These are phyloP conservation scores for Mortierella sp. DNA, from an alignment of 371 early-diverging fungal species.

Conservation along the genomic window DNA sequence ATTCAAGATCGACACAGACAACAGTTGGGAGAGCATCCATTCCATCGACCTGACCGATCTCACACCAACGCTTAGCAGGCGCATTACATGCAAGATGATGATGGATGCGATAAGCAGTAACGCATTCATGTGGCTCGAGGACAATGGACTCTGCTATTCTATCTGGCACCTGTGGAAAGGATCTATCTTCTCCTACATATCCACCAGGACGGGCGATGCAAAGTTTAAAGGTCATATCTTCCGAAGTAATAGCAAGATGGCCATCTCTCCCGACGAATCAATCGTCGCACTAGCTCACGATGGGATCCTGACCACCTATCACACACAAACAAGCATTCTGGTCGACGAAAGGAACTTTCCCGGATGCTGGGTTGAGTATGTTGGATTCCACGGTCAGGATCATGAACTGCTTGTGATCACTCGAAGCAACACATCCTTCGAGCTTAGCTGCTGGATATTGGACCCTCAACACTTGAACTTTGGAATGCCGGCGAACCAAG, in stretches of 20 bases:
- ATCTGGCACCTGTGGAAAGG: constrained; percentile 41
- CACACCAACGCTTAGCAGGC: constrained; percentile 35
- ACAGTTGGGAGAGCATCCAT: constrained; percentile 25
- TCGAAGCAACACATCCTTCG: constrained; percentile 18
- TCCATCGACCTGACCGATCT: constrained; percentile 31
- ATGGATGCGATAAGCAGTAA: constrained; percentile 39
- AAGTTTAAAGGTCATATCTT: constrained; percentile 24
- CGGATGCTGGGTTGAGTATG: constrained; percentile 34
- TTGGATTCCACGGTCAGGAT: constrained; percentile 13
- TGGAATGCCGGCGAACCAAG: constrained; percentile 13
- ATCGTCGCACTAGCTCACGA: constrained; percentile 44
- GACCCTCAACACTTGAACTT: constrained; percentile 45
- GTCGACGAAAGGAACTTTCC: constrained; percentile 38
- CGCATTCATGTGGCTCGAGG: constrained; percentile 52
- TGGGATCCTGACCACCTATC: constrained; percentile 42
- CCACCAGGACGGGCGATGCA: constrained; percentile 26
- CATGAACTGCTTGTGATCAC: constrained; percentile 28
- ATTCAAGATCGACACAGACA: constrained; percentile 15
- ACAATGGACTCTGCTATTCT: constrained; percentile 32
- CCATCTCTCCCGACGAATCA: constrained; percentile 43
- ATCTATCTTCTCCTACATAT: constrained; percentile 41
- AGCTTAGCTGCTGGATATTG: constrained; percentile 23
- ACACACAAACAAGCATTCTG: constrained; percentile 32
- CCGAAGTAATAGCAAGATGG: constrained; percentile 48
- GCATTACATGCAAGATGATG: constrained; percentile 53